Conservation (phyloP, 306 rosid genomes). For the Bauhinia variegata region DNA sequence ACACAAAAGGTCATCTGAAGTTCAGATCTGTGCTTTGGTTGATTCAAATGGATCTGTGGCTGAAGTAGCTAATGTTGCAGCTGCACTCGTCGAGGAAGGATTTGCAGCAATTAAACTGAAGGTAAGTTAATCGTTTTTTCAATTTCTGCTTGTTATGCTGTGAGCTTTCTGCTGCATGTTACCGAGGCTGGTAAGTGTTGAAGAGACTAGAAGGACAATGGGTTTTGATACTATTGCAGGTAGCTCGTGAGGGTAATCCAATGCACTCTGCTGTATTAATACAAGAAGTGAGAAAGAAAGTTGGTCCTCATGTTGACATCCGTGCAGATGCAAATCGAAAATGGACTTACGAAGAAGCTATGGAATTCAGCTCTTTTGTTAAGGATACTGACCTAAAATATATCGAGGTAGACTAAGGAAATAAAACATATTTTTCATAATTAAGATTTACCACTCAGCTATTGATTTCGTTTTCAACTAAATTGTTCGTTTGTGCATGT, state of each 20-base stretch:
- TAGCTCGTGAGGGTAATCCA: conserved; percentile 75
- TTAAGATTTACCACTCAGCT: conserved; percentile 8
- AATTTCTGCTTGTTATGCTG: conserved; percentile 22
- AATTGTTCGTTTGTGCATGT: neutral
- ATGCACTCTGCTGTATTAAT: conserved; percentile 68
- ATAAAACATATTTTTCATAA: neutral
- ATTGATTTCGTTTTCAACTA: conserved; percentile 1
- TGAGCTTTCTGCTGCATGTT: conserved; percentile 22
- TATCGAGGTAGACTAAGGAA: conserved; percentile 67
- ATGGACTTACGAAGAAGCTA: conserved; percentile 91
- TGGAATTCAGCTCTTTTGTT: conserved; percentile 72
- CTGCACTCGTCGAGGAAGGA: conserved; percentile 73
- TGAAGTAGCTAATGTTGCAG: conserved; percentile 76
- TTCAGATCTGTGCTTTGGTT: conserved; percentile 77
- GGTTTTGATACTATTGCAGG: conserved; percentile 51
- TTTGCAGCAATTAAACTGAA: conserved; percentile 84
- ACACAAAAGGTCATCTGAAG: conserved; percentile 44
- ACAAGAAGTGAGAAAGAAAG: conserved; percentile 76
- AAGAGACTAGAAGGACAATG: conserved; percentile 27
- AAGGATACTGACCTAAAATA: conserved; percentile 81
- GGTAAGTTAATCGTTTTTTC: conserved; percentile 47
- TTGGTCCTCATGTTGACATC: conserved; percentile 67
- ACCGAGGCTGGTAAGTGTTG: conserved; percentile 23
- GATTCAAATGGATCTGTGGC: conserved; percentile 69
- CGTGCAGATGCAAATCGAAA: conserved; percentile 90